Conservation (phyloP, 352 stramenopile genomes). For the Chrysophaeum taylorii region DNA sequence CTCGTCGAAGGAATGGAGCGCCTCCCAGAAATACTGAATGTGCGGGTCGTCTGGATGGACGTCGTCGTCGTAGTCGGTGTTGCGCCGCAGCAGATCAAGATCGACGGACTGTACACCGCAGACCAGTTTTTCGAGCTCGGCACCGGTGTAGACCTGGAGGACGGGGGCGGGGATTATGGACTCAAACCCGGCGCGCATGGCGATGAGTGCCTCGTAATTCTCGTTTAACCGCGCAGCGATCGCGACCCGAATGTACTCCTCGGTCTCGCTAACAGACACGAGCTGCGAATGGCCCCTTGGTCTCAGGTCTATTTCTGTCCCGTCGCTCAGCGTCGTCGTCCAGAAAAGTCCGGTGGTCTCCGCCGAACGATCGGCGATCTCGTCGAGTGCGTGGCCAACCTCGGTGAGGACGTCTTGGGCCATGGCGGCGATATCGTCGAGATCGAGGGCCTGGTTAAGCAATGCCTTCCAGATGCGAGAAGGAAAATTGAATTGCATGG, state of each 20-base stretch:
- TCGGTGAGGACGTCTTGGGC: too few species aligned
- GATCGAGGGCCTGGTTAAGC: too few species aligned
- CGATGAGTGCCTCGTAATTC: background rate
- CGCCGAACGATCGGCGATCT: too few species aligned
- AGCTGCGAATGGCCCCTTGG: too few species aligned
- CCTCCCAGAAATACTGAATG: conserved; percentile 73
- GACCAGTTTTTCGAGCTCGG: background rate
- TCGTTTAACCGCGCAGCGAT: background rate
- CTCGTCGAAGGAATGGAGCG: conserved; percentile 67
- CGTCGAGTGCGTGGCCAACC: too few species aligned
- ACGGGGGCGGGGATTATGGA: background rate
- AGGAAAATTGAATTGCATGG: too few species aligned
- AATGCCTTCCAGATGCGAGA: too few species aligned
- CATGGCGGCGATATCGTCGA: too few species aligned
- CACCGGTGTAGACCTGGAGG: background rate
- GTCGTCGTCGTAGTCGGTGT: conserved; percentile 66
- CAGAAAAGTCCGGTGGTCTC: too few species aligned
- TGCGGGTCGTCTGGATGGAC: conserved; percentile 64
- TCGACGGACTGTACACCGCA: conserved; percentile 20
- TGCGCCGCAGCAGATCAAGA: conserved; percentile 31
- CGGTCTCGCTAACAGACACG: too few species aligned
- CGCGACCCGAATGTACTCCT: background rate
- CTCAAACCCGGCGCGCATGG: background rate
- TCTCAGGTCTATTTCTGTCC: too few species aligned
- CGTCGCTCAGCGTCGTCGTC: too few species aligned